These are phyloP conservation scores for Trichocladium antarcticum DNA, from an alignment of 495 filamentous ascomycete species.

Conservation along the genomic window DNA sequence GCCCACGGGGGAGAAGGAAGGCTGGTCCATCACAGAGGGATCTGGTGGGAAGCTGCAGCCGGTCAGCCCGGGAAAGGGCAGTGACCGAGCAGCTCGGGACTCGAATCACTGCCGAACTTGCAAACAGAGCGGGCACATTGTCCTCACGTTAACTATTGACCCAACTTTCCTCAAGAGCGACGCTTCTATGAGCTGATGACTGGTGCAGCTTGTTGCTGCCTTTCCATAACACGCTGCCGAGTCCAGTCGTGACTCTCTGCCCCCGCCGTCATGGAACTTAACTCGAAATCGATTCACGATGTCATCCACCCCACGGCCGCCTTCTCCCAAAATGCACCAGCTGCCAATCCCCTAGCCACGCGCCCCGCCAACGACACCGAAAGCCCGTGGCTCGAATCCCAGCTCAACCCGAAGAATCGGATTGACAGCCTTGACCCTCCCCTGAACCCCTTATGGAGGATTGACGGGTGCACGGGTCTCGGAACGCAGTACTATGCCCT, in stretches of 20 bases:
- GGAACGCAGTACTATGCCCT: slow-evolving; percentile 40
- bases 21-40: background rate
- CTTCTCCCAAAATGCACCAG: slow-evolving; percentile 21
- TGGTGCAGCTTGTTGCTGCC: background rate
- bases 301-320: slow-evolving; percentile 42
- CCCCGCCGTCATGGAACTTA: slow-evolving; percentile 33
- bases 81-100: background rate
- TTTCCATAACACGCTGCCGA: background rate
- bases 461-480: slow-evolving; percentile 40
- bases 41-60: slow-evolving; percentile 12
- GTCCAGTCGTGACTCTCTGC: background rate
- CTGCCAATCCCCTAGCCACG: background rate
- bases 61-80: background rate
- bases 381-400: slow-evolving; percentile 28
- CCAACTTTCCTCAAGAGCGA: background rate
- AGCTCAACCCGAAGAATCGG: slow-evolving; percentile 42
- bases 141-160: background rate
- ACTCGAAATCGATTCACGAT: slow-evolving; percentile 31
- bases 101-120: too few relatives aligned
- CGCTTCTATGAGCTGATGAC: background rate
- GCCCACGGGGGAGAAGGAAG: background rate
- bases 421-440: slow-evolving; percentile 39
- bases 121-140: too few relatives aligned
- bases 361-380: background rate
- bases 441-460: slow-evolving; percentile 32